Evolutionary conservation across 768 basidiomycete genomes (phyloP).

Genomic region (Lactarius hatsudake): DNA sequence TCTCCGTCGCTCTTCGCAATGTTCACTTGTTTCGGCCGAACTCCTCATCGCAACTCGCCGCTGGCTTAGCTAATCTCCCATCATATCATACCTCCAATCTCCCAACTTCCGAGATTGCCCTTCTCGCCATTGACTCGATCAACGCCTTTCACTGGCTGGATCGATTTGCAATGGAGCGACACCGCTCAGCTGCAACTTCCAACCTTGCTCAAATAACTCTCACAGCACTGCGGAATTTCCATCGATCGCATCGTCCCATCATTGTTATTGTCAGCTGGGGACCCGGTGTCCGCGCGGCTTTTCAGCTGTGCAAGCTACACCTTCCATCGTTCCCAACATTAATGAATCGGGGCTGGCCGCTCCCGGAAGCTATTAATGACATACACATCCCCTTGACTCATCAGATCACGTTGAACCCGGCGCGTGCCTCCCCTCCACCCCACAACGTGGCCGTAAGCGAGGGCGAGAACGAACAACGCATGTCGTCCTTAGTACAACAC

Average conservation of each 20-base stretch:
- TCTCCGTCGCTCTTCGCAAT: slow-evolving; percentile 44
- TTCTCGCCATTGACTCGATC: slow-evolving; percentile 74
- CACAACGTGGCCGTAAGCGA: neutral
- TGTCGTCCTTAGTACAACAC: neutral
- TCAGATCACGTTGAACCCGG: slow-evolving; percentile 23
- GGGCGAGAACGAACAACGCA: slow-evolving; percentile 4
- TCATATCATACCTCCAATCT: slow-evolving; percentile 49
- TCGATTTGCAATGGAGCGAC: slow-evolving; percentile 58
- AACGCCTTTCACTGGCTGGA: slow-evolving; percentile 79
- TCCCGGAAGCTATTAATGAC: slow-evolving; percentile 1
- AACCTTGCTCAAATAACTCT: slow-evolving; percentile 46
- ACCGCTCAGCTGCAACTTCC: slow-evolving; percentile 27
- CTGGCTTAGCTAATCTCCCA: slow-evolving; percentile 58
- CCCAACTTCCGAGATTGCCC: slow-evolving; percentile 53
- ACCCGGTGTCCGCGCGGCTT: slow-evolving; percentile 33
- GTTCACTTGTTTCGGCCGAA: slow-evolving; percentile 69
- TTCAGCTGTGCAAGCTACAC: slow-evolving; percentile 50
- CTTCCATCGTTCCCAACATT: slow-evolving; percentile 35
- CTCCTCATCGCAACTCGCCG: slow-evolving; percentile 67
- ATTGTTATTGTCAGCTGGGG: slow-evolving; percentile 65
- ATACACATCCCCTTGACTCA: slow-evolving; percentile 13
- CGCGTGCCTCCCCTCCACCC: slow-evolving; percentile 6
- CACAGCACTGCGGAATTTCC: slow-evolving; percentile 47
- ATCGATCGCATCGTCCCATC: slow-evolving; percentile 47
- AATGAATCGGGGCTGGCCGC: slow-evolving; percentile 6